Conservation (phyloP, 306 rosid genomes). For the Prunus davidiana region DNA sequence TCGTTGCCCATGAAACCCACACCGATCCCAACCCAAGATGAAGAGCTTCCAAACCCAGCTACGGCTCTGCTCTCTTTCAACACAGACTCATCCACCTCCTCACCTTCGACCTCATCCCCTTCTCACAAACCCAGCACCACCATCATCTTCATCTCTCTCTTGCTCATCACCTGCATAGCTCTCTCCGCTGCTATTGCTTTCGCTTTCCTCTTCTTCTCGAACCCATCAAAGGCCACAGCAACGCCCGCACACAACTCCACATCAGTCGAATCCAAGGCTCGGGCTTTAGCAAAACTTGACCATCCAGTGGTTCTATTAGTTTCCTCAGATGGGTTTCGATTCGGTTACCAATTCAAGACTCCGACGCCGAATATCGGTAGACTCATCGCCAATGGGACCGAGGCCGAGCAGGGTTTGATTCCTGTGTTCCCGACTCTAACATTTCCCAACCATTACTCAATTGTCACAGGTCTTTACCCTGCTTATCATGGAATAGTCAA, state of each 20-base stretch:
- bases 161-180: constrained; percentile 52
- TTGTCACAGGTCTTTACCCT: constrained; percentile 93
- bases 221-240: constrained; percentile 19
- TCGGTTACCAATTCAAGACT: constrained; percentile 94
- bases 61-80: constrained; percentile 66
- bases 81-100: constrained; percentile 41
- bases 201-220: constrained; percentile 65
- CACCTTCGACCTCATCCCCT: constrained; percentile 13
- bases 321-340: constrained; percentile 94
- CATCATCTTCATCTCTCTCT: constrained; percentile 58
- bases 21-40: constrained; percentile 45
- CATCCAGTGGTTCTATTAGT: constrained; percentile 63
- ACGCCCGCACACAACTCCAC: not conserved
- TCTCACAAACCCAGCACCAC: constrained; percentile 33
- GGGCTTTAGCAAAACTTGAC: constrained; percentile 58
- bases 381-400: constrained; percentile 78
- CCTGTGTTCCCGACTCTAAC: constrained; percentile 89
- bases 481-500: constrained; percentile 86
- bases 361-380: constrained; percentile 63
- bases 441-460: constrained; percentile 92
- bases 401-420: constrained; percentile 79
- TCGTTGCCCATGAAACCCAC: constrained; percentile 39
- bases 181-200: constrained; percentile 67
- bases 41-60: constrained; percentile 38
- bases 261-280: constrained; percentile 27